These are phyloP conservation scores for Sarcodon sp. DNA, from an alignment of 768 basidiomycete species.

Conservation along the genomic window DNA sequence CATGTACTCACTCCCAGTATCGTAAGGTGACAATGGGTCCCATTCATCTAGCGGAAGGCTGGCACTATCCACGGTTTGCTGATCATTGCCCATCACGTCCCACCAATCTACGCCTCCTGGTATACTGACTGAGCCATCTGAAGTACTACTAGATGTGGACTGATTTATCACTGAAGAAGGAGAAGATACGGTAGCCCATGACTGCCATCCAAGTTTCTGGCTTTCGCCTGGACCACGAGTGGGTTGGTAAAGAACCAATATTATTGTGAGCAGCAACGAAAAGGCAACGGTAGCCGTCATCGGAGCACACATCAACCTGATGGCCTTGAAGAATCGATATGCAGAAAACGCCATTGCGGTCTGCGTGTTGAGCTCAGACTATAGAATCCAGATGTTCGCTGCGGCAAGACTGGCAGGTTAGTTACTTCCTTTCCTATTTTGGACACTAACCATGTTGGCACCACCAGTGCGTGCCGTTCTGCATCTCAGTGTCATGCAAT, in stretches of 20 bases:
- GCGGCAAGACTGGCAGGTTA: no score
- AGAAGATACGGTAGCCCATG: constrained; percentile 56
- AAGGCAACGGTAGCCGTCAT: constrained; percentile 51
- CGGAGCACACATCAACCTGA: constrained; percentile 45
- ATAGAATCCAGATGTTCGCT: no score
- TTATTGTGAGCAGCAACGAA: constrained; percentile 57
- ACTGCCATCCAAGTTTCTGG: constrained; percentile 80
- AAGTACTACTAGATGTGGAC: constrained; percentile 10
- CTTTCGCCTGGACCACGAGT: constrained; percentile 54
- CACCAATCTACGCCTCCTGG: constrained; percentile 49
- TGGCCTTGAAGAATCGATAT: constrained; percentile 29
- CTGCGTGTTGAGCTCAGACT: no score
- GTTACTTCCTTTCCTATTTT: no score
- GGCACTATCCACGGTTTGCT: constrained; percentile 36
- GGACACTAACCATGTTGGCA: no score
- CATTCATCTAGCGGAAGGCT: constrained; percentile 74
- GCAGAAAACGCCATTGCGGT: constrained; percentile 15
- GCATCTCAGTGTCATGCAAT: constrained; percentile 15
- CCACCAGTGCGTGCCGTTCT: background rate
- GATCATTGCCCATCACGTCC: constrained; percentile 34
- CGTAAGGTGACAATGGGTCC: constrained; percentile 64
- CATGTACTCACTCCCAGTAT: constrained; percentile 52
- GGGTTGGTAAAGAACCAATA: constrained; percentile 77
- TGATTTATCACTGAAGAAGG: constrained; percentile 4
- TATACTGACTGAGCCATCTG: constrained; percentile 1